A percentile compares a stretch with the other conserved stretches of the same genome.
Conservation (phyloP, 306 rosid species). For the apple (Malus domestica) region ASM211411v1 NC_041793.1:20235501-20236000, state of each 20-base stretch:
- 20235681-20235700: slow-evolving; percentile 10
- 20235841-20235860: slow-evolving; percentile 8
- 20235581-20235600: neutral
- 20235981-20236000: too few relatives aligned
- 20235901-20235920: slow-evolving; percentile 9
- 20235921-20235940: neutral
- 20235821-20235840: neutral
- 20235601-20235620: slow-evolving; percentile 11
- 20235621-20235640: slow-evolving; percentile 16
- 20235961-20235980: too few relatives aligned
- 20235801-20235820: too few relatives aligned
- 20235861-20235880: neutral
- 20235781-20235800: slow-evolving; percentile 1
- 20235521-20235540: neutral
- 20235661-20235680: neutral
- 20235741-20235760: slow-evolving; percentile 15
- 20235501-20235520: too few relatives aligned
- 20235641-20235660: neutral
- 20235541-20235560: slow-evolving; percentile 10
- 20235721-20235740: neutral
- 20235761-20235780: neutral
- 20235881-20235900: slow-evolving; percentile 12
- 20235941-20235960: neutral
- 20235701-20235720: neutral
- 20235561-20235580: slow-evolving; percentile 4